phyloP scores from a whole-genome alignment of 176 grass and related monocot genomes.

The Hordeum vulgare region DNA sequence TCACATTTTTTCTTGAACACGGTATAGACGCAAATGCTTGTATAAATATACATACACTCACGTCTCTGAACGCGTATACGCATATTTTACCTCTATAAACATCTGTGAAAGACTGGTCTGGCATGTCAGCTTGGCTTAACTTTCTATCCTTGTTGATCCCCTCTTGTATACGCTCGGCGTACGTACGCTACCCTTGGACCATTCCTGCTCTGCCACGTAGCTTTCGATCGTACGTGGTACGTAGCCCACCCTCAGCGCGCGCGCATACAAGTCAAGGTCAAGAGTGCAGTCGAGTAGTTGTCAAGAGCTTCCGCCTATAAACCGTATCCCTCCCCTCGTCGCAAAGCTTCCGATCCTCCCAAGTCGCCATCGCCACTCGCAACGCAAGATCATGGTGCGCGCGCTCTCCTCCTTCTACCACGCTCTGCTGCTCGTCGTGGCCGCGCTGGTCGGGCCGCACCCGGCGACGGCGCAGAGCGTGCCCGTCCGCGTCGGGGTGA shows the following conservation, averaged over 20 bases:
- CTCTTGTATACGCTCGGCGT: too few relatives aligned
- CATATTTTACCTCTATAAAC: too few relatives aligned
- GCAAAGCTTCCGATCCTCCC: too few relatives aligned
- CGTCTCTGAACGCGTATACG: too few relatives aligned
- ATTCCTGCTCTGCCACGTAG: neutral
- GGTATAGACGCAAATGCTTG: too few relatives aligned
- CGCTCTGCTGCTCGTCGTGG: neutral
- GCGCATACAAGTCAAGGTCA: conserved; percentile 14
- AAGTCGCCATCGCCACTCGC: too few relatives aligned
- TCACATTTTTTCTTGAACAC: too few relatives aligned
- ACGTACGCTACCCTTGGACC: neutral
- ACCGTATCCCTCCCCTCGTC: too few relatives aligned
- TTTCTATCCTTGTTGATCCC: neutral
- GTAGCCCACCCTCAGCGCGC: neutral
- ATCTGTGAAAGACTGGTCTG: too few relatives aligned
- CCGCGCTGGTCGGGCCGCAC: neutral
- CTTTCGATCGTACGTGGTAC: neutral
- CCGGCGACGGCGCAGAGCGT: conserved; percentile 16
- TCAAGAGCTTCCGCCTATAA: neutral
- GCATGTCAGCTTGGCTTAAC: neutral
- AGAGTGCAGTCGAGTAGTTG: neutral
- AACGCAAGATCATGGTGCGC: neutral
- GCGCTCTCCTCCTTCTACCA: neutral
- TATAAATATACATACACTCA: too few relatives aligned
- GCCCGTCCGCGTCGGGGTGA: conserved; percentile 49